These are phyloP conservation scores for Nothophoma quercina DNA, from an alignment of 2,329 filamentous ascomycete genomes.

Conservation along the genomic window DNA sequence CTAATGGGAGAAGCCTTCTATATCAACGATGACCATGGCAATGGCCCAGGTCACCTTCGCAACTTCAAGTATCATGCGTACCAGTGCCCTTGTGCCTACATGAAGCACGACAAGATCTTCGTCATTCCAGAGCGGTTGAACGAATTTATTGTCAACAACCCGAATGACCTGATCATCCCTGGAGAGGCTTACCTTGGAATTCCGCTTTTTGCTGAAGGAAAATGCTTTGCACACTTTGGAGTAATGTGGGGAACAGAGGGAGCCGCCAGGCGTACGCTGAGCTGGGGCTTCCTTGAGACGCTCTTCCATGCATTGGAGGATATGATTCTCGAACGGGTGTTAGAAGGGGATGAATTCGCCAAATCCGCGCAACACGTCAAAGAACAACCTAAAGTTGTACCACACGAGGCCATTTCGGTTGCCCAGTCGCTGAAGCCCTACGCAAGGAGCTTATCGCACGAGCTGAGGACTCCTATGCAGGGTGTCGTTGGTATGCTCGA, in stretches of 20 bases:
- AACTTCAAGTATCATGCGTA: constrained; percentile 72
- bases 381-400: constrained; percentile 56
- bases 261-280: constrained; percentile 61
- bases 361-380: constrained; percentile 32
- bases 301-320: constrained; percentile 74
- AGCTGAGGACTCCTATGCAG: constrained; percentile 77
- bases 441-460: constrained; percentile 75
- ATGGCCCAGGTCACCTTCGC: constrained; percentile 58
- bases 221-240: constrained; percentile 75
- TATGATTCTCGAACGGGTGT: constrained; percentile 65
- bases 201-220: constrained; percentile 69
- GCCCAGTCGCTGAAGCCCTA: constrained; percentile 74
- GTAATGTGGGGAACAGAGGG: constrained; percentile 73
- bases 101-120: constrained; percentile 76
- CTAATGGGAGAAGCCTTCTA: constrained; percentile 72
- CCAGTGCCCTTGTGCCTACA: constrained; percentile 70
- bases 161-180: constrained; percentile 66
- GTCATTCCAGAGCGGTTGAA: constrained; percentile 69
- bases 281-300: constrained; percentile 73
- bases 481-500: constrained; percentile 79
- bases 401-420: constrained; percentile 63
- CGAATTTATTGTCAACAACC: constrained; percentile 67
- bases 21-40: constrained; percentile 66
- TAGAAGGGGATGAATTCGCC: constrained; percentile 60
- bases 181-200: constrained; percentile 73